Evolutionary conservation across 176 grass and related monocot species (phyloP).

Genomic region (Avena eriantha): DNA sequence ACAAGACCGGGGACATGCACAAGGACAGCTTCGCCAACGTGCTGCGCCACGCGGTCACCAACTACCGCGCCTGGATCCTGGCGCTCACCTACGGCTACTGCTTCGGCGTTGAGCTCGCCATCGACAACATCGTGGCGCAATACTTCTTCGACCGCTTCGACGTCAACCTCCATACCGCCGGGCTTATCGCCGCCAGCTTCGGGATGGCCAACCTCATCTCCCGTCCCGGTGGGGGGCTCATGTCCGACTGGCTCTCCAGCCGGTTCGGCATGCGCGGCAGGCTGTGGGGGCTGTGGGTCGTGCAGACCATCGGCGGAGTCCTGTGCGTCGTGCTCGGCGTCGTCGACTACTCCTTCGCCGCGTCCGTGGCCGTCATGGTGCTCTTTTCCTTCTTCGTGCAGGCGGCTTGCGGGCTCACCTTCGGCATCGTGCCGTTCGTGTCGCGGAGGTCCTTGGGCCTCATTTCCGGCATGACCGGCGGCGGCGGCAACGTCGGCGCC

Average conservation of each 20-base stretch:
- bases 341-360: constrained; percentile 53
- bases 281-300: constrained; percentile 84
- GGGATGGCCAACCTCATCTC: constrained; percentile 86
- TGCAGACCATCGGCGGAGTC: constrained; percentile 72
- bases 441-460: constrained; percentile 79
- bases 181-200: constrained; percentile 87
- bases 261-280: constrained; percentile 82
- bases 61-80: constrained; percentile 84
- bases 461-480: constrained; percentile 91
- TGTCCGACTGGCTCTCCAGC: constrained; percentile 78
- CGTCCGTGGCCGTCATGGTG: constrained; percentile 73
- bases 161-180: constrained; percentile 70
- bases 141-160: constrained; percentile 92
- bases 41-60: constrained; percentile 65
- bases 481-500: constrained; percentile 80
- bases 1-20: constrained; percentile 74
- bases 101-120: constrained; percentile 88
- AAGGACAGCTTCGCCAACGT: constrained; percentile 87
- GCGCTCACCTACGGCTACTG: constrained; percentile 90
- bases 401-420: constrained; percentile 83
- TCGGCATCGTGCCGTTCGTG: constrained; percentile 87
- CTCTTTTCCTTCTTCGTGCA: constrained; percentile 91
- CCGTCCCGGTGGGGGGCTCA: constrained; percentile 64
- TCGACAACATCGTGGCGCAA: constrained; percentile 94
- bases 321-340: constrained; percentile 67